These are phyloP conservation scores for Torrubiellomyces zombiae DNA, from an alignment of 2,329 filamentous ascomycete genomes.

Conservation along the genomic window DNA sequence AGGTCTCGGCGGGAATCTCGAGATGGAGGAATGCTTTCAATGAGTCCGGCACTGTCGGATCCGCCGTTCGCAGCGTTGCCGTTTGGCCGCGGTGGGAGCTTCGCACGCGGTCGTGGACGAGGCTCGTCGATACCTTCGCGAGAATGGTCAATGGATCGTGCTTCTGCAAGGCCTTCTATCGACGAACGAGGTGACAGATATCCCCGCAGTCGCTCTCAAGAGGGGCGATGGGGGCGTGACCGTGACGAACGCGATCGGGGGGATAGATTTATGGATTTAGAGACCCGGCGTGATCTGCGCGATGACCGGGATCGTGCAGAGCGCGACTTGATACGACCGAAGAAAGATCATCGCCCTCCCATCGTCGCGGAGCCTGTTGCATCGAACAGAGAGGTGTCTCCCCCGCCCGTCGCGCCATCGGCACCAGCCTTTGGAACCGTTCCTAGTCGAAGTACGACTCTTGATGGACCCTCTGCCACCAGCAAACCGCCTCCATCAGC, in stretches of 20 bases:
- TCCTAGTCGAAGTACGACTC: conserved; percentile 25
- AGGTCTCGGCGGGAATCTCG: conserved; percentile 52
- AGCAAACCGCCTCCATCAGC: conserved; percentile 36
- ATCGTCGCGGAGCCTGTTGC: conserved; percentile 29
- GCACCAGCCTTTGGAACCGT: conserved; percentile 41
- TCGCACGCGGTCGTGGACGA: conserved; percentile 35
- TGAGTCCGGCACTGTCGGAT: conserved; percentile 55
- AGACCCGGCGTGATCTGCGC: conserved; percentile 25
- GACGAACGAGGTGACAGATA: conserved; percentile 47
- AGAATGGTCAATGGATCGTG: no score
- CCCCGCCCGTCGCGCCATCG: conserved; percentile 39
- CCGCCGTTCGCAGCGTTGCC: conserved; percentile 36
- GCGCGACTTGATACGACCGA: conserved; percentile 30
- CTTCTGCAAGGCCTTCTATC: no score
- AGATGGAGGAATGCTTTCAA: conserved; percentile 52
- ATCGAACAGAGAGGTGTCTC: conserved; percentile 34
- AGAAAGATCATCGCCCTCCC: conserved; percentile 30
- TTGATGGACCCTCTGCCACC: conserved; percentile 12
- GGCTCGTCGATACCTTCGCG: no score
- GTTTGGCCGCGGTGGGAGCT: conserved; percentile 38
- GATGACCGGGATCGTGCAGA: conserved; percentile 30
- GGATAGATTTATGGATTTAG: conserved; percentile 24
- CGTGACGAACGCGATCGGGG: conserved; percentile 36
- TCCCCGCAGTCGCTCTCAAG: conserved; percentile 47
- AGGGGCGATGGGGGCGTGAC: conserved; percentile 41